These are phyloP conservation scores for Grifola frondosa DNA, from an alignment of 1,284 basidiomycete species.

Conservation along the genomic window DNA sequence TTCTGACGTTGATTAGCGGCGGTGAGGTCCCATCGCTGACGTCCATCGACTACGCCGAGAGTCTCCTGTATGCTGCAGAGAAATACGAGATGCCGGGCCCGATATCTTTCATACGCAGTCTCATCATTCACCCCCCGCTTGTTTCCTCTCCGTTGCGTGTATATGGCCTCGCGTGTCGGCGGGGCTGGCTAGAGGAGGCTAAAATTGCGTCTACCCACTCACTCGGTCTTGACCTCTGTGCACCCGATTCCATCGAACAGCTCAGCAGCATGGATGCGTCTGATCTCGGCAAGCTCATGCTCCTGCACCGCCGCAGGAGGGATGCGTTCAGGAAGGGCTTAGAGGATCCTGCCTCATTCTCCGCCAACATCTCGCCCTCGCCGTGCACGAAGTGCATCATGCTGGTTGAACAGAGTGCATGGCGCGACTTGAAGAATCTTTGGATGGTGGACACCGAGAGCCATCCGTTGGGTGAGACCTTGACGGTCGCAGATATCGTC, in stretches of 20 bases:
- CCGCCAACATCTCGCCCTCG: background rate
- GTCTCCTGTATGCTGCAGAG: no score
- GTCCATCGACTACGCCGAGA: no score
- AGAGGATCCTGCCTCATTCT: background rate
- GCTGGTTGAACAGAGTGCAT: background rate
- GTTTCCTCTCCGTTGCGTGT: conserved; percentile 1
- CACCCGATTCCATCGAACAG: background rate
- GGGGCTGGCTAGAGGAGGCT: conserved; percentile 1
- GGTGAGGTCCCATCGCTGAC: no score
- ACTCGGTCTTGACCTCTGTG: background rate
- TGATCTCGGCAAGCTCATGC: conserved; percentile 1
- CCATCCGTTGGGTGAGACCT: background rate
- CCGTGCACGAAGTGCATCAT: background rate
- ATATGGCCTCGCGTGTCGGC: background rate
- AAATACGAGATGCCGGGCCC: no score
- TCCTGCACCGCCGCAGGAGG: background rate
- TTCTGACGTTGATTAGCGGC: no score
- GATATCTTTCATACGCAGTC: no score
- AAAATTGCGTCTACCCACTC: conserved; percentile 1
- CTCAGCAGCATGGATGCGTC: background rate
- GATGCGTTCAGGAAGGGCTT: no score
- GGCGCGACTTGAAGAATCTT: background rate
- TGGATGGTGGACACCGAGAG: background rate
- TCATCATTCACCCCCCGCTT: background rate
- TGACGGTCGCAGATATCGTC: background rate